Conservation (phyloP, 108 stramenopile genomes). For the Pseudonitzschia delicatissima region DNA sequence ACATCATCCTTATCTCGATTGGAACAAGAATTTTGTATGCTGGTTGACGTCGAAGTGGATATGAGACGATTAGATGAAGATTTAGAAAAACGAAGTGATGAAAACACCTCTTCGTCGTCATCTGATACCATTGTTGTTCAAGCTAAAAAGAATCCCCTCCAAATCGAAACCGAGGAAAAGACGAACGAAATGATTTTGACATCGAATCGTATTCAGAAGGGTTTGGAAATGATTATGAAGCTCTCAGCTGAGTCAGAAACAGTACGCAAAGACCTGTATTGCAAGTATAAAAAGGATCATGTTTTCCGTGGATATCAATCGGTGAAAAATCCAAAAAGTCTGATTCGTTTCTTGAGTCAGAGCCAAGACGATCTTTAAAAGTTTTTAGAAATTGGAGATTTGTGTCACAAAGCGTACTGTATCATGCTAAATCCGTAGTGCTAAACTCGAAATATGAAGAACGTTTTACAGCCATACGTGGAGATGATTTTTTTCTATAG, state of each 20-base stretch:
- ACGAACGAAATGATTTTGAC: slow-evolving; percentile 45
- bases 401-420: too few species aligned
- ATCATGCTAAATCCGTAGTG: background rate
- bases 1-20: slow-evolving; percentile 39
- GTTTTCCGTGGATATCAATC: slow-evolving; percentile 47
- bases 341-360: slow-evolving; percentile 47
- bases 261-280: slow-evolving; percentile 32
- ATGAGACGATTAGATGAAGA: slow-evolving; percentile 7
- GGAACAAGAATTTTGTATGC: slow-evolving; percentile 42
- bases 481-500: background rate
- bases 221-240: slow-evolving; percentile 18
- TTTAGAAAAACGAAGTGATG: slow-evolving; percentile 4
- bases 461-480: background rate
- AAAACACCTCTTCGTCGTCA: background rate
- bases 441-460: background rate
- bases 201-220: slow-evolving; percentile 38
- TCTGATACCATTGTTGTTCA: slow-evolving; percentile 2
- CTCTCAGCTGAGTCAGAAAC: slow-evolving; percentile 24
- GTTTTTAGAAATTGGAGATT: background rate
- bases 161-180: slow-evolving; percentile 22
- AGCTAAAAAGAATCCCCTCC: slow-evolving; percentile 12
- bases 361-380: slow-evolving; percentile 9
- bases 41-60: slow-evolving; percentile 37
- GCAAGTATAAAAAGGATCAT: slow-evolving; percentile 44
- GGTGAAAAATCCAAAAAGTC: slow-evolving; percentile 35